A percentile compares a stretch with the other conserved stretches of the same genome.
These are phyloP conservation scores for Knufia petricola DNA, from an alignment of 2,329 filamentous ascomycete species.

Conservation along the genomic window DNA sequence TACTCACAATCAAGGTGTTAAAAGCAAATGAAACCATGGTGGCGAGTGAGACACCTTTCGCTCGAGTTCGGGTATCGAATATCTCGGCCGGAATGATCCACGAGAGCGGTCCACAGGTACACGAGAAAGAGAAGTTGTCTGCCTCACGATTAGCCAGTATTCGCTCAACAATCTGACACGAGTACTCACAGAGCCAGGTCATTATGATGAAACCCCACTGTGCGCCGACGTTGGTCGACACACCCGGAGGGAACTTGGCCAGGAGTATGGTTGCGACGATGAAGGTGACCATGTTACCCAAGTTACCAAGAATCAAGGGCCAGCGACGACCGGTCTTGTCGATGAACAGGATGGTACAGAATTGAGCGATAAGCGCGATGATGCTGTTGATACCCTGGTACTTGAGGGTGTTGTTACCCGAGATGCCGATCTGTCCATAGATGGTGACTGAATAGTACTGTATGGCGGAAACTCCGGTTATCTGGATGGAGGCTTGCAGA, in stretches of 20 bases:
- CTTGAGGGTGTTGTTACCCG: slow-evolving; percentile 53
- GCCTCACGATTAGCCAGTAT: too few relatives aligned
- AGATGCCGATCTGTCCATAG: slow-evolving; percentile 60
- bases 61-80: slow-evolving; percentile 65
- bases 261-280: slow-evolving; percentile 54
- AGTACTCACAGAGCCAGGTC: slow-evolving; percentile 53
- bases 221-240: slow-evolving; percentile 43
- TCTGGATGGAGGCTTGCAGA: slow-evolving; percentile 62
- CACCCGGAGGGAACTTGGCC: slow-evolving; percentile 52
- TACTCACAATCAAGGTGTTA: slow-evolving; percentile 58
- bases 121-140: slow-evolving; percentile 65
- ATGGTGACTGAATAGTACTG: slow-evolving; percentile 61
- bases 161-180: too few relatives aligned
- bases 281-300: slow-evolving; percentile 62
- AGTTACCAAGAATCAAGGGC: slow-evolving; percentile 62
- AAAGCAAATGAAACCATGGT: slow-evolving; percentile 66
- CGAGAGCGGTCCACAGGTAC: slow-evolving; percentile 58
- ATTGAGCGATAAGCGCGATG: slow-evolving; percentile 59
- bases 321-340: slow-evolving; percentile 62
- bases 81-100: slow-evolving; percentile 58
- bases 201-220: slow-evolving; percentile 66
- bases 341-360: slow-evolving; percentile 55
- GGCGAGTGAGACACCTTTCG: slow-evolving; percentile 65
- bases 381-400: slow-evolving; percentile 69
- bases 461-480: slow-evolving; percentile 66